phyloP scores from a whole-genome alignment of 345 rosid species.

The Durio zibethinus region DNA sequence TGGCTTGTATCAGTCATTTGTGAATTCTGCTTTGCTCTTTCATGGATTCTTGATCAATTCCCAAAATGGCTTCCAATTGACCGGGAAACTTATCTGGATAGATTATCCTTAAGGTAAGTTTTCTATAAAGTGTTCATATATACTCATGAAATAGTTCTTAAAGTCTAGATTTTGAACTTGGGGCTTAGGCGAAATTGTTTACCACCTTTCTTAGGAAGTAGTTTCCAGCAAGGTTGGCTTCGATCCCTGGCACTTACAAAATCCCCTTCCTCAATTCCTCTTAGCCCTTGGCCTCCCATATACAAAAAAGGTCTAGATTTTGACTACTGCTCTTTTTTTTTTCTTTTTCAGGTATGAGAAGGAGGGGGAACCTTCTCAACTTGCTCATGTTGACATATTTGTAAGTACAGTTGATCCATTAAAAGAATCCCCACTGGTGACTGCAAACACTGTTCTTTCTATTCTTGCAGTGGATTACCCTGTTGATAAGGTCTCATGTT shows the following conservation, averaged over 20 bases:
- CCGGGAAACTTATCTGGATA: conserved; percentile 56
- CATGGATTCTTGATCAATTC: conserved; percentile 65
- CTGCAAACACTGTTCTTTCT: conserved; percentile 67
- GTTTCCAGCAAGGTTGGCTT: no score
- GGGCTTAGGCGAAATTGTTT: no score
- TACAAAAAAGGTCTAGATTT: no score
- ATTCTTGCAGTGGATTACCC: conserved; percentile 75
- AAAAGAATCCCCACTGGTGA: conserved; percentile 66
- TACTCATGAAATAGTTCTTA: not conserved
- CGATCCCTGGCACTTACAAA: no score
- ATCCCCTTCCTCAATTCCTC: no score
- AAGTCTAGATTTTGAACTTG: not conserved
- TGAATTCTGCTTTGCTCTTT: conserved; percentile 54
- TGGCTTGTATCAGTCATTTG: conserved; percentile 64
- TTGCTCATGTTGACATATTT: conserved; percentile 42
- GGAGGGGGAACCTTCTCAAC: conserved; percentile 47
- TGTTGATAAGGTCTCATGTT: conserved; percentile 63
- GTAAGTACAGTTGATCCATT: conserved; percentile 63
- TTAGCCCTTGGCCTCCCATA: no score
- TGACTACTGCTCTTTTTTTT: no score
- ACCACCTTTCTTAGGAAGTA: no score
- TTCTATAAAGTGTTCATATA: not conserved
- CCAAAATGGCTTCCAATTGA: conserved; percentile 58
- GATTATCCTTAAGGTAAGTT: conserved; percentile 48
- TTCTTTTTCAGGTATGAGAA: conserved; percentile 38